These are phyloP conservation scores for Tetradesmus lagerheimii DNA, from an alignment of 139 green algal genomes.

Conservation along the genomic window DNA sequence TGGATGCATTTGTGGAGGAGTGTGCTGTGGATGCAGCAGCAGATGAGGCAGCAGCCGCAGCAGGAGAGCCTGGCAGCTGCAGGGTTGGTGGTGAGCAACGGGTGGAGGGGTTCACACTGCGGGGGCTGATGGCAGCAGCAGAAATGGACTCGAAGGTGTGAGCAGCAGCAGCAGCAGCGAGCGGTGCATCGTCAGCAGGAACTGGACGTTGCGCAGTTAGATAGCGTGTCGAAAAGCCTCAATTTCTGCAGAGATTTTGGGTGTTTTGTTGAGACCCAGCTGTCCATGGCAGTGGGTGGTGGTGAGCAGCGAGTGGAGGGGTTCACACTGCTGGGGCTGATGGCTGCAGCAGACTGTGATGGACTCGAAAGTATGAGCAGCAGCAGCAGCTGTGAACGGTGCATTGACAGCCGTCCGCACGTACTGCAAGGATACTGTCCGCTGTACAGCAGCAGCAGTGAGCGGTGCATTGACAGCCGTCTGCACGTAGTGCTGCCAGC, in stretches of 20 bases:
- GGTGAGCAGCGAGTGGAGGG: background rate
- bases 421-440: too few species aligned
- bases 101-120: constrained; percentile 11
- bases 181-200: background rate
- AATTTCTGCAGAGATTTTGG: too few species aligned
- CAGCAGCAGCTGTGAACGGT: too few species aligned
- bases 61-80: background rate
- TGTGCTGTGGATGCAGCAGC: constrained; percentile 16
- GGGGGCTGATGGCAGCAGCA: constrained; percentile 40
- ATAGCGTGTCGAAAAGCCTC: too few species aligned
- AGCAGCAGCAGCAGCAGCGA: background rate
- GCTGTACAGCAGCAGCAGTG: constrained; percentile 8
- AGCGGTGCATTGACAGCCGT: too few species aligned
- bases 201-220: background rate
- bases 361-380: constrained; percentile 26
- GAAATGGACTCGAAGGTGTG: constrained; percentile 42
- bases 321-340: background rate
- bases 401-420: too few species aligned
- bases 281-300: background rate
- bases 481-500: too few species aligned
- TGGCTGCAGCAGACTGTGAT: background rate
- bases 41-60: constrained; percentile 1
- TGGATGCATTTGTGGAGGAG: constrained; percentile 28
- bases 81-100: background rate
- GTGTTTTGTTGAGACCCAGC: too few species aligned